A percentile compares a stretch with the other conserved stretches of the same genome.
These are phyloP conservation scores for Lyophyllum decastes DNA, from an alignment of 768 basidiomycete genomes.

Conservation along the genomic window DNA sequence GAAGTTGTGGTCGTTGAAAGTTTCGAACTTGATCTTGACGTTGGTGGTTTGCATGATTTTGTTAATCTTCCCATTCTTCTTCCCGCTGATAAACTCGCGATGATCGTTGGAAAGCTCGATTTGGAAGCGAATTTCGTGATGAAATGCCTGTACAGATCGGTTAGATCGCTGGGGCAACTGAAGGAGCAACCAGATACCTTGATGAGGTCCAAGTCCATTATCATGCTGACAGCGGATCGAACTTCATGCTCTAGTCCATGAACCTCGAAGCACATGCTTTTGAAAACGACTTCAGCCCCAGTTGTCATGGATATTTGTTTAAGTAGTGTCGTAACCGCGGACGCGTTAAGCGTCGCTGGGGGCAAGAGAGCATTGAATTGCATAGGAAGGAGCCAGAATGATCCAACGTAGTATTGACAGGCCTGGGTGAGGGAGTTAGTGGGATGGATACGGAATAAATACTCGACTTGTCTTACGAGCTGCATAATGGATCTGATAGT, in stretches of 20 bases:
- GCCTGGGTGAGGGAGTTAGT: slow-evolving; percentile 51
- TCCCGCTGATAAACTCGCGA: slow-evolving; percentile 97
- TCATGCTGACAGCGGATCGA: slow-evolving; percentile 78
- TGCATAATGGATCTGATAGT: slow-evolving; percentile 95
- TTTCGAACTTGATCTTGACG: slow-evolving; percentile 99
- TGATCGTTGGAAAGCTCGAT: slow-evolving; percentile 98
- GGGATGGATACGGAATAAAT: background rate
- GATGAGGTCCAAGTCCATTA: slow-evolving; percentile 89
- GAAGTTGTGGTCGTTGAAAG: slow-evolving; percentile 95
- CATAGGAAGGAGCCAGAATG: slow-evolving; percentile 93
- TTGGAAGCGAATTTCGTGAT: slow-evolving; percentile 97
- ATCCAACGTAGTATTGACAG: slow-evolving; percentile 95
- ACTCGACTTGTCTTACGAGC: slow-evolving; percentile 58
- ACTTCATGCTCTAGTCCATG: slow-evolving; percentile 94
- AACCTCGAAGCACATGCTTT: slow-evolving; percentile 97
- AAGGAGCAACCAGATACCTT: slow-evolving; percentile 55
- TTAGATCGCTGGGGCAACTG: background rate
- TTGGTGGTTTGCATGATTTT: slow-evolving; percentile 98
- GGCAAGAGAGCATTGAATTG: slow-evolving; percentile 92
- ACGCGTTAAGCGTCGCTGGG: slow-evolving; percentile 75
- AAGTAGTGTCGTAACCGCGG: slow-evolving; percentile 81
- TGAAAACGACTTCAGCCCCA: slow-evolving; percentile 94
- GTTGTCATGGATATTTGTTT: slow-evolving; percentile 86
- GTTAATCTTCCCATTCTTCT: slow-evolving; percentile 99
- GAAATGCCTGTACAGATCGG: slow-evolving; percentile 63